Conservation (phyloP, 805 yeast genomes). For the Suhomyces prunicola region DNA sequence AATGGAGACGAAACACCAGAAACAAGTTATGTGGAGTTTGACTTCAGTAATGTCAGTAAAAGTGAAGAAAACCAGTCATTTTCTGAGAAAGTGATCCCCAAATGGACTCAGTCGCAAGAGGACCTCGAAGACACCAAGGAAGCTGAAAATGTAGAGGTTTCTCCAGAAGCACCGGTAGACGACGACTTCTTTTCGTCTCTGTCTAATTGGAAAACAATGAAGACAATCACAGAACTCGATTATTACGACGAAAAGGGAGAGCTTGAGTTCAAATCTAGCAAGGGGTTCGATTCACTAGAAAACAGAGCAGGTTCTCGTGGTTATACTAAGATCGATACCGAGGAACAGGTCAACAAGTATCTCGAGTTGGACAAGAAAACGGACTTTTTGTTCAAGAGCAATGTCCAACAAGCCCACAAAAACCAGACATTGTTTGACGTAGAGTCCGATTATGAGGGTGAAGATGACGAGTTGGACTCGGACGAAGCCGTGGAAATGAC, state of each 20-base stretch:
- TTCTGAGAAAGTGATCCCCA: conserved; percentile 4
- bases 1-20: conserved; percentile 6
- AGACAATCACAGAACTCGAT: conserved; percentile 71
- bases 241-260: conserved; percentile 80
- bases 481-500: conserved; percentile 75
- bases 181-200: conserved; percentile 29
- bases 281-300: conserved; percentile 25
- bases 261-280: conserved; percentile 39
- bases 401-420: conserved; percentile 9
- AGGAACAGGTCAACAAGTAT: conserved; percentile 78
- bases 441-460: conserved; percentile 27
- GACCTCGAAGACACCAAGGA: neutral
- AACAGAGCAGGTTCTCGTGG: conserved; percentile 53
- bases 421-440: conserved; percentile 17
- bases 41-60: conserved; percentile 16
- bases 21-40: conserved; percentile 27
- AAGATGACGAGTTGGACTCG: conserved; percentile 45
- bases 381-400: conserved; percentile 45
- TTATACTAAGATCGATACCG: conserved; percentile 85
- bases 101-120: neutral
- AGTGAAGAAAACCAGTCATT: neutral
- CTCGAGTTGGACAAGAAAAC: conserved; percentile 48
- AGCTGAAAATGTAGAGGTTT: neutral
- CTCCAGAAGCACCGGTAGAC: neutral
- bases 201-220: conserved; percentile 83